Base-by-base conservation (phyloP, 2,329 filamentous ascomycete genomes). In the Penicillium paneum region DNA sequence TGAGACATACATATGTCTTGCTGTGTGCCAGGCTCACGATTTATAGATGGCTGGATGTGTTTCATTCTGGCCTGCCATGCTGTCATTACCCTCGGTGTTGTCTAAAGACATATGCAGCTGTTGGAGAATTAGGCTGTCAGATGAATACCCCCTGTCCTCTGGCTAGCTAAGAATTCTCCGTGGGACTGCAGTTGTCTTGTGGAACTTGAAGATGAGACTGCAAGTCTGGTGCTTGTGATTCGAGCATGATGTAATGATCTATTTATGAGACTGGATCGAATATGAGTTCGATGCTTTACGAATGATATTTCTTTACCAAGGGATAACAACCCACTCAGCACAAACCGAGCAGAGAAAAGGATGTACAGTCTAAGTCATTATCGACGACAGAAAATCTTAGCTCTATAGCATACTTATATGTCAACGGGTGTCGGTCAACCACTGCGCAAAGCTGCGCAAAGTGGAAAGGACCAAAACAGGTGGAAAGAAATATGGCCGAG, bases 61-160 rank as follows among this genome's bases (percentile, higher is more conserved):
- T 48, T 52, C n/a, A 32, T 52, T 29, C 24, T 47, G 19, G 42
- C 43, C 28, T 52, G 35, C n/a, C 43, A 47, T n/a, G 50, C 50
- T 52, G 50, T n/a, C 26, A 46, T 52, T 48, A 48, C 50, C 35
- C 50, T 52, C 28, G 28, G 46, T 41, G 35, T 11, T 32, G 15
- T 40, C 36, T 49, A 28, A 49, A 2, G 26, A 17, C 17, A 13
- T n/a, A 8, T 32, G 6, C 10, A 31, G 46, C 13, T 41, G 46
- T 11, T 38, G 35, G 19, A 13, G 26, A 41, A 17, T 15, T n/a
- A 6, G 26, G 12, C 26, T 26, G 36, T 19, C 24, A 40, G 28
- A 19, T 8, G 10, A 15, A 40, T 40, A 5, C 17, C 13, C 19
- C 15, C 35, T 31, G 46, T 24, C 31, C n/a, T 49, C 15, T 24